These are phyloP conservation scores for Acanthamoeba lenticulata DNA, from an alignment of 208 protist genomes.

Conservation along the genomic window DNA sequence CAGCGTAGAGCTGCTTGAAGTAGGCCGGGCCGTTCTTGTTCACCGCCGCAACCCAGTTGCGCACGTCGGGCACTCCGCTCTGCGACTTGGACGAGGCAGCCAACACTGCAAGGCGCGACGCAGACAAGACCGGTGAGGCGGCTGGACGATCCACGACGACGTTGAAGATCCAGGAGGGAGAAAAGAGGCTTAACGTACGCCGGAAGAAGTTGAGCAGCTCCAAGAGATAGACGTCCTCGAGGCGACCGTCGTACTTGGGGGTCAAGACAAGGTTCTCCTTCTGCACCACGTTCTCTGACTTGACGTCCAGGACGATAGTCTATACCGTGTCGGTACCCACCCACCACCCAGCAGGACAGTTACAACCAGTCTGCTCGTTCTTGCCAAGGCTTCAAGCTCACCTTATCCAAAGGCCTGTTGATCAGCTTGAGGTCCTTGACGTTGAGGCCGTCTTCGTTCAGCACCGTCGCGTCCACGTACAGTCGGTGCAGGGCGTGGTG, in stretches of 20 bases:
- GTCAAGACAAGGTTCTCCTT: background rate
- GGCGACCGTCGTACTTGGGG: background rate
- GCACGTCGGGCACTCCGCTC: slow-evolving; percentile 10
- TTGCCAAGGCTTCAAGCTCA: no score
- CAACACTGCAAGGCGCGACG: background rate
- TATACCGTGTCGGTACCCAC: background rate
- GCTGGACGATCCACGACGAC: no score
- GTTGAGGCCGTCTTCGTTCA: background rate
- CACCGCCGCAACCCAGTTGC: background rate
- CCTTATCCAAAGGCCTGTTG: background rate
- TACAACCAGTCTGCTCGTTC: background rate
- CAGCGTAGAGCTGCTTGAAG: slow-evolving; percentile 11
- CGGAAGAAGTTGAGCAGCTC: slow-evolving; percentile 33
- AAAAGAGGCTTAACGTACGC: background rate
- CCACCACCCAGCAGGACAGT: no score
- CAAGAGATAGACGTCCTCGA: slow-evolving; percentile 9
- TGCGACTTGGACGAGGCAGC: background rate
- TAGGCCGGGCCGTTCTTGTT: background rate
- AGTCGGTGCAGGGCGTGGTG: background rate
- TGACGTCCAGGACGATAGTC: background rate
- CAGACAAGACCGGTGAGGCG: background rate
- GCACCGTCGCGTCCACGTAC: background rate
- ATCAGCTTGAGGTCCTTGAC: background rate
- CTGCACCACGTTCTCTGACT: background rate
- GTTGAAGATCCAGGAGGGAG: background rate